These are phyloP conservation scores for Neoascochyta sp. DNA, from an alignment of 2,329 filamentous ascomycete genomes.

Conservation along the genomic window DNA sequence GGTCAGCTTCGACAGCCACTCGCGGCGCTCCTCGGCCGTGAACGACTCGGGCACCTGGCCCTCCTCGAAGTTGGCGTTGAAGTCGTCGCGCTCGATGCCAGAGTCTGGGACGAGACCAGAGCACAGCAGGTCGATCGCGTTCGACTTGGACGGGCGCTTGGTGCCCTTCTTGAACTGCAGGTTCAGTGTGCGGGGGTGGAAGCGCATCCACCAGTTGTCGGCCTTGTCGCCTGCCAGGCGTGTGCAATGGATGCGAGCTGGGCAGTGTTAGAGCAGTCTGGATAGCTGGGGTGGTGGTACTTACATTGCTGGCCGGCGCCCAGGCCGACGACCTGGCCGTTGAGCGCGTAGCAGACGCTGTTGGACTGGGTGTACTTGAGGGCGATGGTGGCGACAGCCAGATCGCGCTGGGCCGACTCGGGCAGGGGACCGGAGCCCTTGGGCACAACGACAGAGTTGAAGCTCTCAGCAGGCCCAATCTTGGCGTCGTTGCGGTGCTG, in stretches of 20 bases:
- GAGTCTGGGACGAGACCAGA: slow-evolving; percentile 82
- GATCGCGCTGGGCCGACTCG: slow-evolving; percentile 78
- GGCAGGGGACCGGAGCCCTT: slow-evolving; percentile 71
- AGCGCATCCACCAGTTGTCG: slow-evolving; percentile 99
- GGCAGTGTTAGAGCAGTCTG: slow-evolving; percentile 2
- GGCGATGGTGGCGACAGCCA: slow-evolving; percentile 93
- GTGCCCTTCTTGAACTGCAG: slow-evolving; percentile 98
- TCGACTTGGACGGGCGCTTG: slow-evolving; percentile 96
- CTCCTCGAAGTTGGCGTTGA: slow-evolving; percentile 85
- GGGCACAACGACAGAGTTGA: slow-evolving; percentile 79
- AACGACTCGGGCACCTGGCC: slow-evolving; percentile 69
- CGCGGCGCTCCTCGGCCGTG: slow-evolving; percentile 75
- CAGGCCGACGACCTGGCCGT: slow-evolving; percentile 89
- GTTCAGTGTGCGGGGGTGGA: slow-evolving; percentile 81
- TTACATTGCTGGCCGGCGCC: slow-evolving; percentile 87
- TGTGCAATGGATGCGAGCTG: slow-evolving; percentile 90
- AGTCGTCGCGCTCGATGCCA: slow-evolving; percentile 79
- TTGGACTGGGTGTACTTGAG: slow-evolving; percentile 98
- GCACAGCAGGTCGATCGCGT: slow-evolving; percentile 93
- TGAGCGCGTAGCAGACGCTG: slow-evolving; percentile 94
- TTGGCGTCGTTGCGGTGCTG: slow-evolving; percentile 91
- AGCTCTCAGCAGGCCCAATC: slow-evolving; percentile 76
- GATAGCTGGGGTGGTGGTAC: slow-evolving; percentile 2
- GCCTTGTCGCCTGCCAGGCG: slow-evolving; percentile 96
- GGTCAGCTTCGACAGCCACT: slow-evolving; percentile 78